Conservation (phyloP, 1,284 basidiomycete genomes). For the Heliocybe sulcata region DNA sequence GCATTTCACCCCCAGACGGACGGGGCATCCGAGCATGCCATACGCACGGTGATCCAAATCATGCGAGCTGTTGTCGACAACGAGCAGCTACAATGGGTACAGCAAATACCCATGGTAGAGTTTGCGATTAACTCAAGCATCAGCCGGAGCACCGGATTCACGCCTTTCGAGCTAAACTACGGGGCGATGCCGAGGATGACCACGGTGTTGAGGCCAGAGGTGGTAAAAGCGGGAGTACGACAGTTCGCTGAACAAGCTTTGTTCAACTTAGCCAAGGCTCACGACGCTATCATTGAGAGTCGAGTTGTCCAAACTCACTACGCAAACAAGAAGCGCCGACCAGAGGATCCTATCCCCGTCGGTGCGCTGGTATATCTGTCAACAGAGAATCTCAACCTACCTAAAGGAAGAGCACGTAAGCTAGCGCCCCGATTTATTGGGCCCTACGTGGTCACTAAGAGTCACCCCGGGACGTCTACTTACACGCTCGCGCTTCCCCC, state of each 20-base stretch:
- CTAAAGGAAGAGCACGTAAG: conserved; percentile 23
- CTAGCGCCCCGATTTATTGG: conserved; percentile 25
- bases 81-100: conserved; percentile 19
- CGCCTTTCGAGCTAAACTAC: conserved; percentile 1
- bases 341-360: conserved; percentile 8
- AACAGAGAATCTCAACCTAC: conserved; percentile 25
- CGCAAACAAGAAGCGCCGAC: conserved; percentile 17
- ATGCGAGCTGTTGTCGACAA: conserved; percentile 12
- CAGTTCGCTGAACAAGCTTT: conserved; percentile 13
- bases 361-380: conserved; percentile 25
- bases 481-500: conserved; percentile 19
- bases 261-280: conserved; percentile 12
- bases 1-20: conserved; percentile 37
- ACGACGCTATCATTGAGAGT: conserved; percentile 18
- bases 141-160: conserved; percentile 1
- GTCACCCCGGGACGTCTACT: conserved; percentile 10
- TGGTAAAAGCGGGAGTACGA: conserved; percentile 11
- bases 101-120: conserved; percentile 10
- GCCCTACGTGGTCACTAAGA: conserved; percentile 18
- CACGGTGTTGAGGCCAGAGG: neutral
- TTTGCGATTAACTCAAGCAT: conserved; percentile 9
- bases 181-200: conserved; percentile 13
- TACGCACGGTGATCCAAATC: conserved; percentile 21
- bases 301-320: conserved; percentile 14
- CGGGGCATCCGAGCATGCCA: conserved; percentile 23